phyloP scores from a whole-genome alignment of 257 asterid species.

The Penstemon davidsonii region DNA sequence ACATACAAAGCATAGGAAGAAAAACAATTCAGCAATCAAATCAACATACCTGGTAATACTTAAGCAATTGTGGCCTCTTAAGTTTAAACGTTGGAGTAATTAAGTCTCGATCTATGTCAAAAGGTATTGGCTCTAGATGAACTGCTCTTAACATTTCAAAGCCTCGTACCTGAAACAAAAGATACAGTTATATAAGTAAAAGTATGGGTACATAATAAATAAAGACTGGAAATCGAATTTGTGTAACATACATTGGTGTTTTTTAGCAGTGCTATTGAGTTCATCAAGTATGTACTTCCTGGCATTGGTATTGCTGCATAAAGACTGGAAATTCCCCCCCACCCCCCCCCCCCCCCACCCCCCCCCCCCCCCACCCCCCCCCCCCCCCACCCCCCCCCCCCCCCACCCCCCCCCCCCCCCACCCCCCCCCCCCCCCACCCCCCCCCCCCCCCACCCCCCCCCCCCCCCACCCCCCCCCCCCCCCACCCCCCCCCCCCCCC shows the following conservation, averaged over 20 bases:
- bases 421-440: too few species aligned
- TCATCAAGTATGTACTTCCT: constrained; percentile 64
- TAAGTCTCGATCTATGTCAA: constrained; percentile 74
- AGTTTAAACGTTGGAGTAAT: constrained; percentile 91
- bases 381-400: too few species aligned
- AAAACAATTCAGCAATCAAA: not conserved
- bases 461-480: too few species aligned
- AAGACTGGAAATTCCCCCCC: constrained; percentile 56
- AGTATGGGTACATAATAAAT: constrained; percentile 1
- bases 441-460: too few species aligned
- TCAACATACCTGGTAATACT: constrained; percentile 62
- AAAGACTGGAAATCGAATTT: constrained; percentile 5
- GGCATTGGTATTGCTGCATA: constrained; percentile 58
- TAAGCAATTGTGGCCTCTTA: constrained; percentile 80
- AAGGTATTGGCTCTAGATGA: constrained; percentile 73
- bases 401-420: too few species aligned
- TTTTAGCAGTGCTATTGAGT: constrained; percentile 74
- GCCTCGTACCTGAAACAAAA: constrained; percentile 66
- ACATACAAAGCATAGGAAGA: not conserved
- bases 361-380: too few species aligned
- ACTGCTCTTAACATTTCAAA: constrained; percentile 76
- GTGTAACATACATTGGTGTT: constrained; percentile 48
- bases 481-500: too few species aligned
- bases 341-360: too few species aligned
- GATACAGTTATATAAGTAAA: not conserved